phyloP scores from a whole-genome alignment of 78 protist species.

The Dictyostelium brefeldianum region DNA sequence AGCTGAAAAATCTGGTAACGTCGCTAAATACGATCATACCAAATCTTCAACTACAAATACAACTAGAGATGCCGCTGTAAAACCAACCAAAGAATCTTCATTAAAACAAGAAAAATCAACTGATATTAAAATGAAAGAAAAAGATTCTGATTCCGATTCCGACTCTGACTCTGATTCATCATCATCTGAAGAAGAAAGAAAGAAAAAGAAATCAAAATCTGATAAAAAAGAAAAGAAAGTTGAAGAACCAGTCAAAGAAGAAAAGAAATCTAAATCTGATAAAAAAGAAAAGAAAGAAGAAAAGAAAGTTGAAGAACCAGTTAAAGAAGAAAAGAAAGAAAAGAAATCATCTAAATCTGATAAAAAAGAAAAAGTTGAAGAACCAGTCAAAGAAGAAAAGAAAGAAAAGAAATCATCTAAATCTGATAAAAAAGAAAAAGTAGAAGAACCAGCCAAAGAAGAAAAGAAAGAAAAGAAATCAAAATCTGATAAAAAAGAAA shows the following conservation, averaged over 20 bases:
- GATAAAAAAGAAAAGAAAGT: conserved; percentile 37
- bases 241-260: not conserved
- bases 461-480: conserved; percentile 29
- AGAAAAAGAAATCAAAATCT: not conserved
- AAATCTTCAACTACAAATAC: not conserved
- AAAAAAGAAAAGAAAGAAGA: conserved; percentile 17
- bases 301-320: not conserved
- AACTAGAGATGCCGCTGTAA: conserved; percentile 34
- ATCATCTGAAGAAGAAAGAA: conserved; percentile 4
- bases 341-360: conserved; percentile 12
- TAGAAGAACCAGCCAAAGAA: not conserved
- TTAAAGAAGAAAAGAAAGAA: conserved; percentile 10
- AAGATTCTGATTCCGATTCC: not conserved
- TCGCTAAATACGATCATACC: conserved; percentile 37
- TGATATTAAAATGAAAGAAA: not conserved
- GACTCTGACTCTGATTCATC: conserved; percentile 37
- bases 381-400: conserved; percentile 24
- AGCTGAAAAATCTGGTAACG: conserved; percentile 6
- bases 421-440: not conserved
- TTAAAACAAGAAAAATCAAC: not conserved
- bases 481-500: not conserved
- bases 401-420: conserved; percentile 52
- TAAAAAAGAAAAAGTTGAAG: not conserved
- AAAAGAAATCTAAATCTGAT: not conserved
- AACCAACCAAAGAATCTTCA: conserved; percentile 3